Evolutionary conservation across 345 rosid species (phyloP).

Genomic region (Salix dunnii): DNA sequence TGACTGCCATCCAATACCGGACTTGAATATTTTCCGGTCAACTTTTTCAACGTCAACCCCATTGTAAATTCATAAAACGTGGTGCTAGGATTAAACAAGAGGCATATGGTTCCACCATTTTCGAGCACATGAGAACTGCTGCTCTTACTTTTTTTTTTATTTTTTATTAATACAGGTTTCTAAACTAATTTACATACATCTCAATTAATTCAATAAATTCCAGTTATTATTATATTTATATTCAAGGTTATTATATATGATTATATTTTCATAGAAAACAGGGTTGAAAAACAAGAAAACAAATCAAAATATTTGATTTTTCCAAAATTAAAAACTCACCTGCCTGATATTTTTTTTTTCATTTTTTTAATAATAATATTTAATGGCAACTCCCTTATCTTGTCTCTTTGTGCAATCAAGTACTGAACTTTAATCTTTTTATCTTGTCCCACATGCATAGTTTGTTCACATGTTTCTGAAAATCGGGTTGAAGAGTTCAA

Average conservation of each 20-base stretch:
- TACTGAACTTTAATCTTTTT: not conserved
- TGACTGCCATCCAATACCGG: not conserved
- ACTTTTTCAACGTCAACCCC: not conserved
- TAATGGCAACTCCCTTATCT: not conserved
- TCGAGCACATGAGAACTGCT: too few relatives aligned
- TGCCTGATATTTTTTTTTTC: not conserved
- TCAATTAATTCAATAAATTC: too few relatives aligned
- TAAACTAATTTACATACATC: accelerated
- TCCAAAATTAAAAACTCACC: not conserved
- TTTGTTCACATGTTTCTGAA: not conserved
- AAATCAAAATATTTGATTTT: too few relatives aligned
- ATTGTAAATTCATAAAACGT: not conserved
- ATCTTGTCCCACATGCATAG: too few relatives aligned
- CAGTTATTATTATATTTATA: too few relatives aligned
- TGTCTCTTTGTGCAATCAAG: not conserved
- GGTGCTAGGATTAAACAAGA: not conserved
- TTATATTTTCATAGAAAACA: too few relatives aligned
- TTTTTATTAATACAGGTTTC: too few relatives aligned
- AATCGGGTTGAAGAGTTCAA: not conserved
- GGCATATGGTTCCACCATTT: not conserved
- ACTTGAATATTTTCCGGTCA: not conserved
- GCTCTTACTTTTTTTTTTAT: too few relatives aligned
- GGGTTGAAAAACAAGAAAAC: too few relatives aligned
- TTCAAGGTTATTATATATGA: too few relatives aligned
- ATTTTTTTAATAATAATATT: not conserved